Conservation (phyloP, 768 basidiomycete species). For the Infundibulicybe gibba region DNA sequence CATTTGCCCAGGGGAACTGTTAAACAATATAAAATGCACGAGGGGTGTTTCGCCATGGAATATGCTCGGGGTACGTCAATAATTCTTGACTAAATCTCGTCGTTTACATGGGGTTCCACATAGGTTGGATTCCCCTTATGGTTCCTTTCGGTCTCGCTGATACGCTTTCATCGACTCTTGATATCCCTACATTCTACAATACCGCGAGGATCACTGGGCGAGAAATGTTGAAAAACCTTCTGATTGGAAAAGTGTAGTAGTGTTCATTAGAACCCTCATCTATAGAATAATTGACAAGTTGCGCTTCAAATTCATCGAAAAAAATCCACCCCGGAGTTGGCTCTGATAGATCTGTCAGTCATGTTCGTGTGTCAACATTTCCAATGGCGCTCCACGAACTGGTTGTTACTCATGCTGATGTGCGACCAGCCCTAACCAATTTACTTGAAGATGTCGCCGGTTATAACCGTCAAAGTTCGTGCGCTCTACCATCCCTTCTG, state of each 20-base stretch:
- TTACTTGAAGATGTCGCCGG: too few species aligned
- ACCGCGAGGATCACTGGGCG: slow-evolving; percentile 75
- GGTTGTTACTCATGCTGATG: too few species aligned
- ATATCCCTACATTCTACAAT: slow-evolving; percentile 76
- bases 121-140: slow-evolving; percentile 98
- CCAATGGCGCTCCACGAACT: too few species aligned
- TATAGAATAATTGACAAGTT: too few species aligned
- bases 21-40: slow-evolving; percentile 98
- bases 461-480: too few species aligned
- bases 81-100: neutral
- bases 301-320: too few species aligned
- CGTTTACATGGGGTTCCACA: neutral
- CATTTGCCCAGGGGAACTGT: slow-evolving; percentile 75
- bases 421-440: too few species aligned
- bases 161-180: slow-evolving; percentile 82
- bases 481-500: too few species aligned
- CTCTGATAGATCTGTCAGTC: too few species aligned
- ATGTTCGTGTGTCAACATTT: too few species aligned
- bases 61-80: slow-evolving; percentile 76
- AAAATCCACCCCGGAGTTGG: too few species aligned
- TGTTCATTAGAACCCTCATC: too few species aligned
- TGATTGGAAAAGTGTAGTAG: slow-evolving; percentile 90
- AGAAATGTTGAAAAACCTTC: slow-evolving; percentile 79
- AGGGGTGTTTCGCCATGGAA: slow-evolving; percentile 94
- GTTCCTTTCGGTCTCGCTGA: slow-evolving; percentile 92